A percentile compares a stretch with the other conserved stretches of the same genome.
Evolutionary conservation across 139 green algal species (phyloP).

Genomic region (Microglena sp.): DNA sequence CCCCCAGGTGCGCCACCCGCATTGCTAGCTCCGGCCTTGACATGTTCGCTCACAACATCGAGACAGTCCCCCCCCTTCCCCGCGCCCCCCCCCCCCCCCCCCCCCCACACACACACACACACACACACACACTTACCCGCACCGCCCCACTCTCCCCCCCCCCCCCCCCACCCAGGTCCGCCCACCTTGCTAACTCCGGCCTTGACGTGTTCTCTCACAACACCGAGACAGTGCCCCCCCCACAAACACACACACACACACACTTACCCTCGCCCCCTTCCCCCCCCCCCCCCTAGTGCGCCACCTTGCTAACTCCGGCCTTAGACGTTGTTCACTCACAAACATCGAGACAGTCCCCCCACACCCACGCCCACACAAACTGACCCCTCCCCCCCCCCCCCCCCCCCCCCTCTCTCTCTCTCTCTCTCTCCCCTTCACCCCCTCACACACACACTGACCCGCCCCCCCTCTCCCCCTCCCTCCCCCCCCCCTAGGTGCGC

Average conservation of each 20-base stretch:
- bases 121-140: no score
- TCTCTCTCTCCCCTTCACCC: background rate
- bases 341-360: slow-evolving; percentile 99
- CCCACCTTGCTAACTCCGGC: background rate
- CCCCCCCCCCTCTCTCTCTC: background rate
- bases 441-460: background rate
- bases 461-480: slow-evolving; percentile 12
- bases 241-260: background rate
- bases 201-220: background rate
- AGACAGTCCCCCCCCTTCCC: no score
- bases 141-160: no score
- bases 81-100: no score
- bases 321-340: no score
- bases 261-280: background rate
- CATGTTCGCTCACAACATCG: slow-evolving; percentile 98
- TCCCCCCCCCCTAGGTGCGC: background rate
- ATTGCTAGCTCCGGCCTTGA: slow-evolving; percentile 75
- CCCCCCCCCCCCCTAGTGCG: slow-evolving; percentile 17
- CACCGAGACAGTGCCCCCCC: background rate
- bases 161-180: background rate
- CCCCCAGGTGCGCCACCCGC: background rate
- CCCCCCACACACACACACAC: no score
- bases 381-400: no score
- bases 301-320: slow-evolving; percentile 38
- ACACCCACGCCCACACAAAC: no score